These are phyloP conservation scores for Fusarium equiseti DNA, from an alignment of 2,329 filamentous ascomycete genomes.

Conservation along the genomic window DNA sequence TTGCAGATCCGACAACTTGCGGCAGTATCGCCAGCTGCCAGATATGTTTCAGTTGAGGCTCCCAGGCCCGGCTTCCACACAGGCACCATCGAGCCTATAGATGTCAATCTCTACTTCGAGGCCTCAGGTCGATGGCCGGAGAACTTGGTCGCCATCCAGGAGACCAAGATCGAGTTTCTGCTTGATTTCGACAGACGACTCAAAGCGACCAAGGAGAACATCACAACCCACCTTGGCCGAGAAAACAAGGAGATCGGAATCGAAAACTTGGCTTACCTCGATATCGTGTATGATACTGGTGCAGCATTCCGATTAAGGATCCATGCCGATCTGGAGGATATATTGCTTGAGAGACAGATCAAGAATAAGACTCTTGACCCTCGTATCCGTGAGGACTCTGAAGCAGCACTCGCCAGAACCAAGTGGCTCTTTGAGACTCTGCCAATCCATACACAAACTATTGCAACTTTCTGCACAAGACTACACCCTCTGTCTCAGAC, in stretches of 20 bases:
- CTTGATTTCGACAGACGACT: slow-evolving; percentile 81
- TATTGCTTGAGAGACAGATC: slow-evolving; percentile 80
- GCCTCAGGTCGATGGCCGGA: slow-evolving; percentile 95
- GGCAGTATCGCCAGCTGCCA: slow-evolving; percentile 77
- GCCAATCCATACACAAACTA: slow-evolving; percentile 83
- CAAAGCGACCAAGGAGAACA: slow-evolving; percentile 67
- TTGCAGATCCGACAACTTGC: slow-evolving; percentile 86
- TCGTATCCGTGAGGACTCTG: slow-evolving; percentile 75
- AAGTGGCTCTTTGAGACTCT: slow-evolving; percentile 78
- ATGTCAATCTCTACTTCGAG: slow-evolving; percentile 91
- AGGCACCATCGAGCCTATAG: slow-evolving; percentile 68
- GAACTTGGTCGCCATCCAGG: slow-evolving; percentile 88
- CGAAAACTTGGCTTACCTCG: slow-evolving; percentile 84
- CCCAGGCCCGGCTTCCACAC: slow-evolving; percentile 59
- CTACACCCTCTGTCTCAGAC: slow-evolving; percentile 83
- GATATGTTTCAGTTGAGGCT: slow-evolving; percentile 73
- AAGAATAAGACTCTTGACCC: slow-evolving; percentile 78
- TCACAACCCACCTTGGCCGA: slow-evolving; percentile 79
- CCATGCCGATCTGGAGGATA: slow-evolving; percentile 88
- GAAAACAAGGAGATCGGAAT: slow-evolving; percentile 78
- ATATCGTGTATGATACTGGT: slow-evolving; percentile 79
- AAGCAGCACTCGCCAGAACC: slow-evolving; percentile 75
- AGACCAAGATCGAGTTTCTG: slow-evolving; percentile 92
- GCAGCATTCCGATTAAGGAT: slow-evolving; percentile 87
- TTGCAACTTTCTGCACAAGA: slow-evolving; percentile 83